Conservation (phyloP, 306 rosid genomes). For the Rosa lucieae region DNA sequence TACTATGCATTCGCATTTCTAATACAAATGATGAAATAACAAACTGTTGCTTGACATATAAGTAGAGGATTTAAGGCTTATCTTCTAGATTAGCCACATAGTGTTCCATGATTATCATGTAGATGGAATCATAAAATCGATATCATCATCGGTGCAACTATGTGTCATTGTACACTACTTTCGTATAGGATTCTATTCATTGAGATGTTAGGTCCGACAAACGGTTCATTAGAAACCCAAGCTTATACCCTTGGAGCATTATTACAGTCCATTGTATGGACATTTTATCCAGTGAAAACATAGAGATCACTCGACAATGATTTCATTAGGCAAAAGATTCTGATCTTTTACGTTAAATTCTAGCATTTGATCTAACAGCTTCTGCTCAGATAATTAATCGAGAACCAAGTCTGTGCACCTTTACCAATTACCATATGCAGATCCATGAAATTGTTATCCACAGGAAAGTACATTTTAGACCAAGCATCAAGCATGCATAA, state of each 20-base stretch:
- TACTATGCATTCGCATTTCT: background rate
- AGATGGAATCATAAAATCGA: background rate
- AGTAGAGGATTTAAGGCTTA: background rate
- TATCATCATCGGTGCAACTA: no score
- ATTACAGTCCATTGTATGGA: background rate
- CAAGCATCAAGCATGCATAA: background rate
- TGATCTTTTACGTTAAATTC: background rate
- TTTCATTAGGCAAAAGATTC: background rate
- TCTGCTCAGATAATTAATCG: background rate
- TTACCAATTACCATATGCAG: background rate
- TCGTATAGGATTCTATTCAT: background rate
- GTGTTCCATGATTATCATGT: background rate
- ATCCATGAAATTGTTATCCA: background rate
- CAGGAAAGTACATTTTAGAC: background rate
- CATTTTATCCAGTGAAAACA: background rate
- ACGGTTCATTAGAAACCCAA: background rate
- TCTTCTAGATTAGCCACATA: background rate
- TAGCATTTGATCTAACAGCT: background rate
- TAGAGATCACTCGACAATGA: background rate
- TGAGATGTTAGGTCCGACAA: background rate
- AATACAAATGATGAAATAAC: background rate
- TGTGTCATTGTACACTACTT: background rate
- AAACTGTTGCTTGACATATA: background rate
- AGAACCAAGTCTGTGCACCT: background rate
- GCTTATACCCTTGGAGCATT: background rate